phyloP scores from a whole-genome alignment of 257 asterid genomes.

The Fraxinus americana region DNA sequence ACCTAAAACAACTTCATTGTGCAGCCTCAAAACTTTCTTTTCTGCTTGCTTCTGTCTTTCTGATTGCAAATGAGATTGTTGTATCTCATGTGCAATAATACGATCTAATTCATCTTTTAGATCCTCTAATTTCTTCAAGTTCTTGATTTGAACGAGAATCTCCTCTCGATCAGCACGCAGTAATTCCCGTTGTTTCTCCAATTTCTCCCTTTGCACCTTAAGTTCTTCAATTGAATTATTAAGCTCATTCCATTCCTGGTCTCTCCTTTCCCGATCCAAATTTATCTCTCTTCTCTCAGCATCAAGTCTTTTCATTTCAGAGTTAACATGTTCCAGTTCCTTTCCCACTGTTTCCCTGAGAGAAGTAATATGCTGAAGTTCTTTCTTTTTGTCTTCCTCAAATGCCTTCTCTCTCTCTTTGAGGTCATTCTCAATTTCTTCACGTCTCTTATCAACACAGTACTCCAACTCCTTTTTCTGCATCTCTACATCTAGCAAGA shows the following conservation, averaged over 20 bases:
- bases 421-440: constrained; percentile 78
- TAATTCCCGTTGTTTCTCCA: constrained; percentile 92
- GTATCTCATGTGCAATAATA: constrained; percentile 52
- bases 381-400: constrained; percentile 74
- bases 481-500: constrained; percentile 68
- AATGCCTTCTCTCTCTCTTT: constrained; percentile 66
- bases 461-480: constrained; percentile 79
- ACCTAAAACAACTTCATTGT: constrained; percentile 30
- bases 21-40: constrained; percentile 37
- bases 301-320: constrained; percentile 75
- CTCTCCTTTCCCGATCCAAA: constrained; percentile 80
- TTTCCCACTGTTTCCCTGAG: constrained; percentile 57
- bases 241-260: constrained; percentile 83
- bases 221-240: constrained; percentile 76
- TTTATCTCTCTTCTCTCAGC: constrained; percentile 69
- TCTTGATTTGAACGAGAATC: constrained; percentile 72
- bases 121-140: constrained; percentile 76
- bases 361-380: constrained; percentile 59
- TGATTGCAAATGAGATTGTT: constrained; percentile 41
- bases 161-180: constrained; percentile 81
- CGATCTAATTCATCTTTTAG: constrained; percentile 67
- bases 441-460: constrained; percentile 67
- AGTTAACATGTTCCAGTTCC: constrained; percentile 77
- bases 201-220: constrained; percentile 74
- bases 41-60: constrained; percentile 35